Evolutionary conservation across 2,329 filamentous ascomycete genomes (phyloP), one percentile per base, ranked within the genome.

Genomic region (Pseudogymnoascus sp.): DNA sequence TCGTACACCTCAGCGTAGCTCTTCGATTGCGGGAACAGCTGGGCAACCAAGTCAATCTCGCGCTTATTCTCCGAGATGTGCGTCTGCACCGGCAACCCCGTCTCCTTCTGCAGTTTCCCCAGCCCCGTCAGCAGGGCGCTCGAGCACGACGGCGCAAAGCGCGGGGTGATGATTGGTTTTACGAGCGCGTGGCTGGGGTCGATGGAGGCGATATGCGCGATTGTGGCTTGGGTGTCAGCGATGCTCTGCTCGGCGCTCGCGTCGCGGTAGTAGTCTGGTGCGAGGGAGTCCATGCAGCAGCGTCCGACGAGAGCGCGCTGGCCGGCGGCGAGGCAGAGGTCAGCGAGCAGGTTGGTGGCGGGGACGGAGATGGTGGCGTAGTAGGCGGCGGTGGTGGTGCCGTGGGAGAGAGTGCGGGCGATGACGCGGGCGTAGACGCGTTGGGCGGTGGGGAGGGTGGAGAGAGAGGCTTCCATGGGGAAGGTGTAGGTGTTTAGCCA

Each of bases 401-500:
- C 94, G 72, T 97, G 86, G 21, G 90, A 83, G 9, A 99, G 83
- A 0, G 92, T 96, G 55, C 90, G 86, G 31, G 85, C 80, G 66
- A 99, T 84, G 66, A 90, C 88, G 63, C 88, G 87, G 25, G 82
- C 81, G 76, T 97, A 99, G 65, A 95, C 86, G 36, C 78, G 80
- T 12, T 79, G 79, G 0, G 92, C 91, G 70, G 84, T 85, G 62
- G 76, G 66, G 4, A 85, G 76, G 65, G 85, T 80, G 5, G 80
- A 77, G 64, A 97, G 85, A 8, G 89, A 92, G 0, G 87, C 80
- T 75, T 99, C 94, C 65, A 96, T 83, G 0, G 94, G 94, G 72
- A 97, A 99, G 0, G 94, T 99, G 78, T 99, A 97, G 13, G 81
- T 94, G 69, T 92, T 84, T 4, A 99, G 81, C 94, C 94, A 99